Conservation (phyloP, 208 protist species). For the Borovskyia barvae region DNA sequence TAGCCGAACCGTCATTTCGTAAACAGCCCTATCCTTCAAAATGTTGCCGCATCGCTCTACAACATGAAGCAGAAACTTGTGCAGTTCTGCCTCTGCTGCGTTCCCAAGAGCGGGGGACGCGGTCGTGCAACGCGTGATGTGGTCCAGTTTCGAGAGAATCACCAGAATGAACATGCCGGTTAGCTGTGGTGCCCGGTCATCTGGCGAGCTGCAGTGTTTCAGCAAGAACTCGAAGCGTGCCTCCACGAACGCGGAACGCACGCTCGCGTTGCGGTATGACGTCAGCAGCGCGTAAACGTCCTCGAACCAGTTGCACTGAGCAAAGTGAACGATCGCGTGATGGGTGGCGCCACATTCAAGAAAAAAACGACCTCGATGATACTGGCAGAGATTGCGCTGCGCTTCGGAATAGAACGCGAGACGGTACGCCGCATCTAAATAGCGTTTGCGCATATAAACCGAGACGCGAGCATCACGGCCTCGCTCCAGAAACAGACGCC, state of each 20-base stretch:
- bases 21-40: constrained; percentile 37
- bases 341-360: constrained; percentile 32
- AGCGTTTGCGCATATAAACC: constrained; percentile 36
- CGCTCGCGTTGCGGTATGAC: constrained; percentile 21
- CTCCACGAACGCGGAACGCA: constrained; percentile 42
- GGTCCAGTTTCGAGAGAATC: constrained; percentile 14
- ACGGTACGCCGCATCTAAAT: constrained; percentile 60
- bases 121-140: constrained; percentile 7
- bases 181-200: constrained; percentile 20
- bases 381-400: constrained; percentile 34
- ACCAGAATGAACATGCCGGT: constrained; percentile 16
- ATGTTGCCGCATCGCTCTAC: constrained; percentile 29
- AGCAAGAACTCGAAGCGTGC: constrained; percentile 40
- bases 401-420: constrained; percentile 35
- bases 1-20: constrained; percentile 51
- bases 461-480: constrained; percentile 25
- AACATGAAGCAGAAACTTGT: constrained; percentile 28
- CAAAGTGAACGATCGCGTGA: constrained; percentile 40
- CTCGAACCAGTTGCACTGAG: constrained; percentile 68
- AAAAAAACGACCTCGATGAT: constrained; percentile 54
- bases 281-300: constrained; percentile 49
- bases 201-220: constrained; percentile 5
- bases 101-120: background rate
- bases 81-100: constrained; percentile 13
- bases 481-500: constrained; percentile 70